Percentiles rank a stretch among this genome's conserved stretches.
phyloP scores from a whole-genome alignment of 2,329 filamentous ascomycete genomes.

The Talaromyces albobiverticillius region DNA sequence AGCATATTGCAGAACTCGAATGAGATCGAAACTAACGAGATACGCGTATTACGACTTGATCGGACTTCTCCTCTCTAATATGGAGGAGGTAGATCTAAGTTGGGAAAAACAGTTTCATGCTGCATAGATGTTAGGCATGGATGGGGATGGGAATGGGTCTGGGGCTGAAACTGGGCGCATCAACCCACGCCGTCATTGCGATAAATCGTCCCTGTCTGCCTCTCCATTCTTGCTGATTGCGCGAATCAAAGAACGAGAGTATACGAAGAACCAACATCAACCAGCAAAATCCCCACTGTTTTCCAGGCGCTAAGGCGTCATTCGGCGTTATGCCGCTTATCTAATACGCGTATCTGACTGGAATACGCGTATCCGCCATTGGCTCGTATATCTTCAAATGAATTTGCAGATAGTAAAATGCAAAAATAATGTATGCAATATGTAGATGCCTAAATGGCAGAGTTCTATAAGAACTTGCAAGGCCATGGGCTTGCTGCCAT shows the following conservation, averaged over 20 bases:
- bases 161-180: neutral
- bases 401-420: no score
- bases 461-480: neutral
- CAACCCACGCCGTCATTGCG: neutral
- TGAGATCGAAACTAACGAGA: neutral
- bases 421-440: neutral
- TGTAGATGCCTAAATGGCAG: neutral
- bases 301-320: neutral
- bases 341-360: conserved; percentile 2
- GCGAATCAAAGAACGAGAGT: neutral
- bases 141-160: neutral
- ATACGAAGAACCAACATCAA: neutral
- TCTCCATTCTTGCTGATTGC: neutral
- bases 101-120: neutral
- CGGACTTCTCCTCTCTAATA: neutral
- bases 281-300: neutral
- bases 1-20: neutral
- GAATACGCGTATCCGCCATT: neutral
- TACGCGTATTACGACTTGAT: conserved; percentile 2
- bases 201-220: neutral
- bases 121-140: neutral
- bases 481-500: neutral
- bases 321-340: neutral
- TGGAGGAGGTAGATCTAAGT: neutral
- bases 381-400: no score